Evolutionary conservation across 2,329 filamentous ascomycete species (phyloP).

Genomic region (Chrysoporthe deuterocubensis): DNA sequence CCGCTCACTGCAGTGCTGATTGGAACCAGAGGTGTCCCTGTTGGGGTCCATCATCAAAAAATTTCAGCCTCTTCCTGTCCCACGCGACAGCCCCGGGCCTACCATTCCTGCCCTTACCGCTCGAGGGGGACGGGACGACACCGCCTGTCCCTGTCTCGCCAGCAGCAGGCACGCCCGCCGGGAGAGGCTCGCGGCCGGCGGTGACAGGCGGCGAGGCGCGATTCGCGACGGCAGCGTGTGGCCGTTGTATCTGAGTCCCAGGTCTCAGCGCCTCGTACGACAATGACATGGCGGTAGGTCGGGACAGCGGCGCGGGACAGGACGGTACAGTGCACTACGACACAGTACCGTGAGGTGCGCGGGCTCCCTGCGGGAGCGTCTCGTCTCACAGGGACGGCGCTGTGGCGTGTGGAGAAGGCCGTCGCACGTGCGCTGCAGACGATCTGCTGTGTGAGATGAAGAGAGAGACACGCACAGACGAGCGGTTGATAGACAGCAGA

Average conservation of each 20-base stretch:
- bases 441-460: not conserved
- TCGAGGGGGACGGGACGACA: too few relatives aligned
- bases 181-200: not conserved
- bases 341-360: not conserved
- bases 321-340: not conserved
- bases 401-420: not conserved
- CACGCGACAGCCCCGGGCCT: not conserved
- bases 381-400: not conserved
- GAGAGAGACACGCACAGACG: not conserved
- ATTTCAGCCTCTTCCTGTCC: constrained; percentile 9
- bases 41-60: not conserved
- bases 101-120: not conserved
- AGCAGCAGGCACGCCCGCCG: not conserved
- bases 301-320: not conserved
- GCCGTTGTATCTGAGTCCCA: not conserved
- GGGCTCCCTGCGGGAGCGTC: not conserved
- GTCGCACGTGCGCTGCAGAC: not conserved
- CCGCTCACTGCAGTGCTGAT: not conserved
- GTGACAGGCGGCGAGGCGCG: not conserved
- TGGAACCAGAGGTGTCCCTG: not conserved
- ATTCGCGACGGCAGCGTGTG: not conserved
- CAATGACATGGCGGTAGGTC: constrained; percentile 21
- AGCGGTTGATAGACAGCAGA: not conserved
- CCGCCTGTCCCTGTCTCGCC: too few relatives aligned
- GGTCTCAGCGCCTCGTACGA: constrained; percentile 16